A percentile compares a stretch with the other conserved stretches of the same genome.
Conservation (phyloP, 139 green algal species). For the Tetradesmus lagerheimii region DNA sequence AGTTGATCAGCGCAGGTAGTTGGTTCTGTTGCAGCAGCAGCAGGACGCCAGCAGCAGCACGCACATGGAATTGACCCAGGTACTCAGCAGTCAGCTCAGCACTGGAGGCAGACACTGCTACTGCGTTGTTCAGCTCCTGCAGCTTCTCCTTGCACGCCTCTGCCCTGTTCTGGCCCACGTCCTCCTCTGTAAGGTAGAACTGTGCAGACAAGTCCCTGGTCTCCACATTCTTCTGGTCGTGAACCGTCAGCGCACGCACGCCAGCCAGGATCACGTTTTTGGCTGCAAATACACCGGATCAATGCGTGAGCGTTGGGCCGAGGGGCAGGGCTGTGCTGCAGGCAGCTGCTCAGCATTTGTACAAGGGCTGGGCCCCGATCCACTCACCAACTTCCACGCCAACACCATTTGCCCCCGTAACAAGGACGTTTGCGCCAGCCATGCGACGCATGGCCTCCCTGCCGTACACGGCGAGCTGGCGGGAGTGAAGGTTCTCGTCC, state of each 20-base stretch:
- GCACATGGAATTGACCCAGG: constrained; percentile 86
- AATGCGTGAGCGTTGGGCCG: not conserved
- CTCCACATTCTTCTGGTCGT: constrained; percentile 76
- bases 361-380: not conserved
- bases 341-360: not conserved
- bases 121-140: constrained; percentile 96
- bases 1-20: not conserved
- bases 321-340: not conserved
- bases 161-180: constrained; percentile 92
- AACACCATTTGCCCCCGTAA: constrained; percentile 89
- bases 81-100: constrained; percentile 75
- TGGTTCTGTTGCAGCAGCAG: not conserved
- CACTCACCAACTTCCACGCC: constrained; percentile 91
- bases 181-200: constrained; percentile 95
- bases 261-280: constrained; percentile 99
- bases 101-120: constrained; percentile 75
- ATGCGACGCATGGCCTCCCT: constrained; percentile 94
- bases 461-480: constrained; percentile 99
- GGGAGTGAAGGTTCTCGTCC: constrained; percentile 97
- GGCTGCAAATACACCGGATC: constrained; percentile 69
- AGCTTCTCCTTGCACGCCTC: constrained; percentile 91
- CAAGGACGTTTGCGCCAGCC: constrained; percentile 85
- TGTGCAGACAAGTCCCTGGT: constrained; percentile 88
- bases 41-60: not conserved
- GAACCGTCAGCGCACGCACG: constrained; percentile 91